Percentiles rank a stretch among this genome's conserved stretches.
phyloP scores from a whole-genome alignment of 148 eudicot genomes.

The Rhododendron henanense region DNA sequence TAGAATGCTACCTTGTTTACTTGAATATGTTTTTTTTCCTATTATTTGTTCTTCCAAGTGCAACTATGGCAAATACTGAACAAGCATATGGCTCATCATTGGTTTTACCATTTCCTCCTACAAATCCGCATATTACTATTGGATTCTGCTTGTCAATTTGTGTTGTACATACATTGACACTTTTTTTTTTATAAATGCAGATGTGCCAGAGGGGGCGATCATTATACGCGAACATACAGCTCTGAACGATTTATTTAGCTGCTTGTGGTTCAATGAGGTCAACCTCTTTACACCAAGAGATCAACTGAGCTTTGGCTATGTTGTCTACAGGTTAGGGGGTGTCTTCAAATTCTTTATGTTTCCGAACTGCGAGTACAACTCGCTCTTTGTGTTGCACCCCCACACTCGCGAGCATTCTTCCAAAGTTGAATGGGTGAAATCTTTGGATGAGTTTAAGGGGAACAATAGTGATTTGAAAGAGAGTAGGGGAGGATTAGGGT shows the following conservation, averaged over 20 bases:
- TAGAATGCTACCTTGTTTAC: too few species aligned
- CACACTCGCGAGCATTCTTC: slow-evolving; percentile 96
- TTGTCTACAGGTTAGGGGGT: slow-evolving; percentile 60
- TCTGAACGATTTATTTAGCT: slow-evolving; percentile 75
- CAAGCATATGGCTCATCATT: too few species aligned
- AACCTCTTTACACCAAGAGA: slow-evolving; percentile 93
- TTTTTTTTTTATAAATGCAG: slow-evolving; percentile 34
- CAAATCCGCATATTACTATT: too few species aligned
- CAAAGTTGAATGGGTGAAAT: slow-evolving; percentile 87
- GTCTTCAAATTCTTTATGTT: slow-evolving; percentile 80
- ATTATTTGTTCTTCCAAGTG: too few species aligned
- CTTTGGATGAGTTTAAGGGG: slow-evolving; percentile 61
- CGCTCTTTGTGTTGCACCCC: slow-evolving; percentile 71
- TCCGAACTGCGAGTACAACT: slow-evolving; percentile 90
- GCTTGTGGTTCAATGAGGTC: slow-evolving; percentile 99
- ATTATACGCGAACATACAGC: slow-evolving; percentile 85
- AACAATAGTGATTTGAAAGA: slow-evolving; percentile 54
- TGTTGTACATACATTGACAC: too few species aligned
- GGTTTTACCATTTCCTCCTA: too few species aligned
- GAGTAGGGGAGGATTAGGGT: slow-evolving; percentile 86
- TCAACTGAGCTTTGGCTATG: slow-evolving; percentile 93
- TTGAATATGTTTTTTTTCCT: too few species aligned
- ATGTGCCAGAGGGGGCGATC: slow-evolving; percentile 96
- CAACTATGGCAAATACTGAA: too few species aligned
- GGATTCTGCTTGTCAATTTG: too few species aligned